Base-by-base conservation (phyloP, 768 basidiomycete species). In the Leccinum subgranulosum region DNA sequence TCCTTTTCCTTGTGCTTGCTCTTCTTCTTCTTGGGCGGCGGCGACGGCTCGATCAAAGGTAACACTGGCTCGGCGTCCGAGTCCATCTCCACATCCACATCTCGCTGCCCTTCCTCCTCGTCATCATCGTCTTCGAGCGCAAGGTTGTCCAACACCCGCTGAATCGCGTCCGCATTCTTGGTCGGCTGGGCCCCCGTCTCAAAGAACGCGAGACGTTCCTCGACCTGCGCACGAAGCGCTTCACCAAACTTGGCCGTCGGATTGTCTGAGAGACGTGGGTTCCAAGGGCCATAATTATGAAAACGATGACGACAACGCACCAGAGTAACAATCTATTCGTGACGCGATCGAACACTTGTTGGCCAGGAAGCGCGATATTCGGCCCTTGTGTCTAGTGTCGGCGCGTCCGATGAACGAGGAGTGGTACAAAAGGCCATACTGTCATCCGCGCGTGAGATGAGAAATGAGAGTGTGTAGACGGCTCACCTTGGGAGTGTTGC, bases 341-440 rank as follows among this genome's bases (percentile, higher is more conserved):
- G 93, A 91, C 2, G 96, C 96, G 64, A 98, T 98, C 55, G 94
- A 95, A 69, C 93, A 94, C 75, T 98, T 98, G 82, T 98, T 98
- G 39, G 96, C 96, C 8, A 98, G 80, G 84, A 98, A 98, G n/a
- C 96, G 88, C 4, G 95, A 97, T 69, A 98, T 98, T 55, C 96
- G 88, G 10, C 96, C 96, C 79, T 98, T 98, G 81, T 91, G 85
- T 74, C 94, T 96, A 45, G 93, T 82, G 17, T 87, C 92, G 5
- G 96, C 96, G 46, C 94, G 90, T 11, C 94, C 94, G 71, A 98
- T 98, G 78, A 97, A 98, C 2, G 94, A 81, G 19, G 94, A 95
- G 76, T 98, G 94, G 74, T 95, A 98, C 63, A 98, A 81, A n/a
- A 98, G 83, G 68, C 96, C 96, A 68, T 98, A 98, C 92, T 98